Percentiles rank a stretch among this genome's conserved stretches.
phyloP scores from a whole-genome alignment of 2,329 filamentous ascomycete species.

The Aspergillus costaricaensis region DNA sequence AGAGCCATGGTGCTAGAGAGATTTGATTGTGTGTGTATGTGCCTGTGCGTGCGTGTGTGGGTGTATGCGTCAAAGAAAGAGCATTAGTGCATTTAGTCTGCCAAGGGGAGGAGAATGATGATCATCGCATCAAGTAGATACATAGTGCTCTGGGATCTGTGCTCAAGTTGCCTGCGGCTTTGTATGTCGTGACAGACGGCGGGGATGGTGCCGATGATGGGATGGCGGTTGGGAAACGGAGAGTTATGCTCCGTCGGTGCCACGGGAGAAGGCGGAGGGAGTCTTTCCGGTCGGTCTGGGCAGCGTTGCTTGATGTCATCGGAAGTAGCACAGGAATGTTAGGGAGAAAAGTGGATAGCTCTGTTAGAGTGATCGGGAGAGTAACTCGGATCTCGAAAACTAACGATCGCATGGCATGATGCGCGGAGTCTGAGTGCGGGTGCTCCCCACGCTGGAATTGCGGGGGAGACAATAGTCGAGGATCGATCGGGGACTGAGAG shows the following conservation, averaged over 20 bases:
- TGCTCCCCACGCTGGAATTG: too few species aligned
- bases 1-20: background rate
- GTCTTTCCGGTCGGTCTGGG: background rate
- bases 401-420: too few species aligned
- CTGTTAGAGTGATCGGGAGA: too few species aligned
- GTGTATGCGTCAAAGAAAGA: too few species aligned
- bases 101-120: too few species aligned
- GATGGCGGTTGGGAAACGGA: background rate
- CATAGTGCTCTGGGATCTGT: background rate
- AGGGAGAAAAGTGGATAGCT: background rate
- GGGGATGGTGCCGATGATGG: background rate
- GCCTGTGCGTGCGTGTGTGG: too few species aligned
- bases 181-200: background rate
- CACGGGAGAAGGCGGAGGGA: background rate
- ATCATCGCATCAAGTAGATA: background rate
- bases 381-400: too few species aligned
- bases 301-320: background rate
- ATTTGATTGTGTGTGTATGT: background rate
- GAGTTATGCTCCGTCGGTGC: slow-evolving; percentile 1
- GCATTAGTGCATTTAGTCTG: too few species aligned
- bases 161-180: background rate
- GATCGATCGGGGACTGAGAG: too few species aligned
- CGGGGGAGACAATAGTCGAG: too few species aligned
- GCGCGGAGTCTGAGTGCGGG: too few species aligned
- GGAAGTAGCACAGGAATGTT: background rate